Evolutionary conservation across 352 stramenopile genomes (phyloP).

Genomic region (Phytophthora rubi): DNA sequence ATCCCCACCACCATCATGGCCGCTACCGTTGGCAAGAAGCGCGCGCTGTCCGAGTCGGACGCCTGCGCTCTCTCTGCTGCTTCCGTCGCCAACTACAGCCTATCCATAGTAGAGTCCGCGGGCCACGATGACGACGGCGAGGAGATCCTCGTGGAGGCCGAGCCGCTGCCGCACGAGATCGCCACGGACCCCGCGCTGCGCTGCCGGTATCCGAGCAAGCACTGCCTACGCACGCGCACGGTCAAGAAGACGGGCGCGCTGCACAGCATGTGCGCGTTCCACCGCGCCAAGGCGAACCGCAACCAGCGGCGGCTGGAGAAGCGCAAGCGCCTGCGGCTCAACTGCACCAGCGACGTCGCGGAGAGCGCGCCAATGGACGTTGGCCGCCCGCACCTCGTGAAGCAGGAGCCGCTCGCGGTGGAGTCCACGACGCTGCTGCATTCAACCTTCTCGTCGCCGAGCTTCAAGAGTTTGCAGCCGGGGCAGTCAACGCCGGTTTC

Average conservation of each 20-base stretch:
- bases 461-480: conserved; percentile 12
- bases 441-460: conserved; percentile 7
- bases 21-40: conserved; percentile 23
- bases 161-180: conserved; percentile 48
- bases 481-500: not conserved
- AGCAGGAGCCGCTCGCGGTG: conserved; percentile 6
- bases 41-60: conserved; percentile 1
- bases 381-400: not conserved
- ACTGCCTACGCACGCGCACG: conserved; percentile 59
- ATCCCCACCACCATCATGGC: not conserved
- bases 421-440: conserved; percentile 11
- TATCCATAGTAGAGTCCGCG: not conserved
- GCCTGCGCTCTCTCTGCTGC: not conserved
- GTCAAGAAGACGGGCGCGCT: conserved; percentile 67
- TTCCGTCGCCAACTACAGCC: not conserved
- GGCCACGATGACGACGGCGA: conserved; percentile 39
- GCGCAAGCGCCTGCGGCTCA: conserved; percentile 36
- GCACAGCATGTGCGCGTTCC: conserved; percentile 67
- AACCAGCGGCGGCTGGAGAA: conserved; percentile 63
- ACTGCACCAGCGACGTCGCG: conserved; percentile 12
- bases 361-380: not conserved
- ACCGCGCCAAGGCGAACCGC: conserved; percentile 63
- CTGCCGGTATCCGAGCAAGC: conserved; percentile 64
- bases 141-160: conserved; percentile 43
- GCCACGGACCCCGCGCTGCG: conserved; percentile 40